Base-by-base conservation (phyloP, 1,284 basidiomycete genomes). In the Austropuccinia psidii region DNA sequence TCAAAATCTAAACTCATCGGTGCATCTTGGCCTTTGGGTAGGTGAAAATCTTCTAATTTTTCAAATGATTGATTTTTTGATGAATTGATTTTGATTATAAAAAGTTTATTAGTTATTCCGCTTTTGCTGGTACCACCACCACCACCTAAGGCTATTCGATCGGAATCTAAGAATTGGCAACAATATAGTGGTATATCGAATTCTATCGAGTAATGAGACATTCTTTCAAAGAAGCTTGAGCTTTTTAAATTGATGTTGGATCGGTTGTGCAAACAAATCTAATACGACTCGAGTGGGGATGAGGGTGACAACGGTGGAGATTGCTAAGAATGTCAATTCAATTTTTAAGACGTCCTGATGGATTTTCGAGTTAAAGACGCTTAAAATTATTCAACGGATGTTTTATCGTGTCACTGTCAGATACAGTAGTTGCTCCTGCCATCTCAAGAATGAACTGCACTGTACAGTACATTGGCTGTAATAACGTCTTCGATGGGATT, bases 81-180 rank as follows among this genome's bases (percentile, higher is more conserved):
- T 31, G 47, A n/a, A 35, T 73, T 62, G 64, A 79, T 49, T 19
- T 54, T 49, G 27, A 65, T 11, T 83, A 88, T 76, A 75, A 91
- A 93, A 75, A 97, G 82, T 81, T 92, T 92, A 83, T 97, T 97
- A 83, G 91, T 91, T 76, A 97, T 89, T 1, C 93, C 93, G 66
- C 86, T 91, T 84, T 76, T 87, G 84, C 76, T 81, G 83, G 83
- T 86, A 24, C 94, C 93, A 0, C 93, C 93, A 31, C 93, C 93
- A 1, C 93, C 93, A 1, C 92, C 93, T 4, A 95, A 83, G 15
- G 93, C 83, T n/a, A 96, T 82, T 1, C 47, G 39, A n/a, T 87
- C 83, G 62, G 86, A 84, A 27, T 87, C 84, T 15, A 90, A 81
- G 82, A 94, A 97, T n/a, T 87, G 87, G 70, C 89, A 87, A 7